Percentiles rank a stretch among this genome's conserved stretches.
These are phyloP conservation scores for Cyberlindnera maclurae DNA, from an alignment of 805 yeast genomes.

Conservation along the genomic window DNA sequence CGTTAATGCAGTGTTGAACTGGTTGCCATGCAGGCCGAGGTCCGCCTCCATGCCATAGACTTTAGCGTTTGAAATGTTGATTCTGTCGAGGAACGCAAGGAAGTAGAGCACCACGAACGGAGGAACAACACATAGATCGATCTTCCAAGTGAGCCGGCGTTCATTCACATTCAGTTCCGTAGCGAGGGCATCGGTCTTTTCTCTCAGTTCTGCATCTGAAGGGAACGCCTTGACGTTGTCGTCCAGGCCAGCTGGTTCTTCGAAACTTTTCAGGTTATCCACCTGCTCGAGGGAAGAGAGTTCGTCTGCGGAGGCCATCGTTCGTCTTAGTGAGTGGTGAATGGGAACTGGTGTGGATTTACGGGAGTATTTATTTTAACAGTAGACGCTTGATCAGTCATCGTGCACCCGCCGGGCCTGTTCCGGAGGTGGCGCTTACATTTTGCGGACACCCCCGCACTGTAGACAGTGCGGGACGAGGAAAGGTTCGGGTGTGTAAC, in stretches of 20 bases:
- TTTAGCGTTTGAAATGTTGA: slow-evolving; percentile 76
- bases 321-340: neutral
- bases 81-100: slow-evolving; percentile 73
- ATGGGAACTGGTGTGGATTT: too few species aligned
- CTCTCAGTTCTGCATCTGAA: slow-evolving; percentile 14
- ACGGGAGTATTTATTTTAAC: too few species aligned
- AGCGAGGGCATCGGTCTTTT: slow-evolving; percentile 31
- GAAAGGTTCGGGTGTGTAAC: too few species aligned
- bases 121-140: slow-evolving; percentile 63
- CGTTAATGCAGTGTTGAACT: slow-evolving; percentile 39
- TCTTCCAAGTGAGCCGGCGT: slow-evolving; percentile 49
- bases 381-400: too few species aligned
- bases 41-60: slow-evolving; percentile 60
- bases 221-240: slow-evolving; percentile 4
- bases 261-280: neutral
- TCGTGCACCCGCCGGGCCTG: too few species aligned
- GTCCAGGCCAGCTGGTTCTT: neutral
- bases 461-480: too few species aligned
- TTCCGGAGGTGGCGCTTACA: too few species aligned
- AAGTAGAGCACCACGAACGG: slow-evolving; percentile 71
- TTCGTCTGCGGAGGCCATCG: neutral
- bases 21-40: slow-evolving; percentile 38
- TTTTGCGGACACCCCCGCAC: too few species aligned
- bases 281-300: neutral
- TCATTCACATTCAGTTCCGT: slow-evolving; percentile 44